A percentile compares a stretch with the other conserved stretches of the same genome.
Evolutionary conservation across 768 basidiomycete species (phyloP).

Genomic region (Amyloporia xantha): DNA sequence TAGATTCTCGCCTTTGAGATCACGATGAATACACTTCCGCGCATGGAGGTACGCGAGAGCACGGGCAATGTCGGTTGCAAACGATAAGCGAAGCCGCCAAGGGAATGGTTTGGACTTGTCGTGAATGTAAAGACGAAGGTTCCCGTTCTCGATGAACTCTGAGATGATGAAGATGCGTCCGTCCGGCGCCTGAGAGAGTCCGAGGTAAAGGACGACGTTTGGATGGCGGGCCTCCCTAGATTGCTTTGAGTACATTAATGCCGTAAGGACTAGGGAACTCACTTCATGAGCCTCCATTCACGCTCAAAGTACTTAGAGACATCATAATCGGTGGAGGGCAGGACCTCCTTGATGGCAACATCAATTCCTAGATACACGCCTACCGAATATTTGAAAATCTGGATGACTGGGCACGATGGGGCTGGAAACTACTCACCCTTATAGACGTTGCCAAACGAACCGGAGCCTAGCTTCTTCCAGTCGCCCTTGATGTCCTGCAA

Average conservation of each 20-base stretch:
- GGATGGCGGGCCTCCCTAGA: constrained; percentile 80
- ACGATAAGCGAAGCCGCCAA: constrained; percentile 90
- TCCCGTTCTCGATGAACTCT: constrained; percentile 90
- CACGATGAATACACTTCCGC: constrained; percentile 80
- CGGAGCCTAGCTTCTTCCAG: constrained; percentile 88
- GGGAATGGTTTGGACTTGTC: constrained; percentile 80
- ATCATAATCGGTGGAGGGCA: constrained; percentile 87
- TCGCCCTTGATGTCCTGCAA: constrained; percentile 71
- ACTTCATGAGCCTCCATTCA: constrained; percentile 98
- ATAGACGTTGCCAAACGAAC: constrained; percentile 90
- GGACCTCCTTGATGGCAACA: constrained; percentile 93
- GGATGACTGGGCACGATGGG: neutral
- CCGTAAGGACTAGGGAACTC: constrained; percentile 9
- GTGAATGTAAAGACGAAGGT: constrained; percentile 86
- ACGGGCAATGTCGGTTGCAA: constrained; percentile 90
- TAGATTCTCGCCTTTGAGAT: constrained; percentile 96
- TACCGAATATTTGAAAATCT: constrained; percentile 24
- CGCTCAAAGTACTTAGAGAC: constrained; percentile 97
- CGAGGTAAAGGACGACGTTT: constrained; percentile 90
- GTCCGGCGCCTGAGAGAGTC: constrained; percentile 78
- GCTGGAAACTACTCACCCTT: constrained; percentile 54
- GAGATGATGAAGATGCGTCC: constrained; percentile 91
- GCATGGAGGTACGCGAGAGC: constrained; percentile 98
- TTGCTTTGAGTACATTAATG: constrained; percentile 4
- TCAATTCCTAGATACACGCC: constrained; percentile 92